Conservation (phyloP, 495 filamentous ascomycete genomes). For the Neurospora sp. region DNA sequence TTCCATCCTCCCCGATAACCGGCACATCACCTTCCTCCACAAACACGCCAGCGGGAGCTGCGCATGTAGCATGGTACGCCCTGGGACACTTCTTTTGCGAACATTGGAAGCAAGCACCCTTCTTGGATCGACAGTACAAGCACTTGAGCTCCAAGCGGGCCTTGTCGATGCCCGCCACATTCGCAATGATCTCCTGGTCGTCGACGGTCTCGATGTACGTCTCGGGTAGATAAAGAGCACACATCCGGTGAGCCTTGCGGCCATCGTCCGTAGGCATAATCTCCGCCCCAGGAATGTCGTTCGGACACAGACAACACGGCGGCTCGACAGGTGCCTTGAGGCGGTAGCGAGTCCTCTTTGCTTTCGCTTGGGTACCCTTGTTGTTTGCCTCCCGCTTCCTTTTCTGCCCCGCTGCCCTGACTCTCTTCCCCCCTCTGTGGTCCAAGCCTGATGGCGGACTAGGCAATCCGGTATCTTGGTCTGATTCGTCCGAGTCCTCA, state of each 20-base stretch:
- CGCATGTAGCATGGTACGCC: constrained; percentile 92
- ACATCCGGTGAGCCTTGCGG: constrained; percentile 77
- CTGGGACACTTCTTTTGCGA: constrained; percentile 88
- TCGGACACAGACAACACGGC: constrained; percentile 91
- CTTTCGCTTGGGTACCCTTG: constrained; percentile 40
- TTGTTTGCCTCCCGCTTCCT: constrained; percentile 30
- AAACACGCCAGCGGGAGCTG: constrained; percentile 80
- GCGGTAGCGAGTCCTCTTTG: constrained; percentile 64
- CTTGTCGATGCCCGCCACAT: constrained; percentile 72
- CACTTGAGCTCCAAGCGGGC: constrained; percentile 86
- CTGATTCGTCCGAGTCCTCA: constrained; percentile 55
- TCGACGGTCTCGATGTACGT: constrained; percentile 74
- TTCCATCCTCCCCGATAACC: constrained; percentile 84
- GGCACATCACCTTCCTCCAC: constrained; percentile 77
- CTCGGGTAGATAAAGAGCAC: constrained; percentile 84
- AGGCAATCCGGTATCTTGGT: constrained; percentile 54
- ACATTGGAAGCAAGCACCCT: constrained; percentile 94
- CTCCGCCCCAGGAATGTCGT: constrained; percentile 76
- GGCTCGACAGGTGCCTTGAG: constrained; percentile 61
- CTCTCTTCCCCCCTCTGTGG: constrained; percentile 35
- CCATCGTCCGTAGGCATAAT: constrained; percentile 83
- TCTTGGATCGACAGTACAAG: constrained; percentile 86
- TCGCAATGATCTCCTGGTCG: constrained; percentile 58
- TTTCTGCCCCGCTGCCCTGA: constrained; percentile 51
- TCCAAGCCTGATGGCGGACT: constrained; percentile 55